A percentile compares a stretch with the other conserved stretches of the same genome.
Evolutionary conservation across 371 early-diverging fungal species (phyloP).

Genomic region (Mucor indicus): DNA sequence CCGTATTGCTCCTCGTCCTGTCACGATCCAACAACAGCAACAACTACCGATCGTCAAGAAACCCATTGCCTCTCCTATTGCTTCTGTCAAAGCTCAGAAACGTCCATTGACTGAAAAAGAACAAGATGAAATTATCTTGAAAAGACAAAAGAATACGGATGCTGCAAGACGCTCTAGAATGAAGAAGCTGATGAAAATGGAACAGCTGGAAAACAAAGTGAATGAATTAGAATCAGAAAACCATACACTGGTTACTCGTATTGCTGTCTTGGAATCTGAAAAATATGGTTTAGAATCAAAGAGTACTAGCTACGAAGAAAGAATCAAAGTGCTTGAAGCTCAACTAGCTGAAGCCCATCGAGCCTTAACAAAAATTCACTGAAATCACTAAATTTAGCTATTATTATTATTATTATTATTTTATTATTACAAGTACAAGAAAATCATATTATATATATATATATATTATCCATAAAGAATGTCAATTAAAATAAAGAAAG

Average conservation of each 20-base stretch:
- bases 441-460: too few species aligned
- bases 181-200: conserved; percentile 82
- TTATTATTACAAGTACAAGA: too few species aligned
- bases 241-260: conserved; percentile 54
- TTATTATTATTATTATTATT: neutral
- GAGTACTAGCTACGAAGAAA: conserved; percentile 63
- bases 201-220: conserved; percentile 78
- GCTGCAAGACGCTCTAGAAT: conserved; percentile 91
- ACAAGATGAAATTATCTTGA: conserved; percentile 63
- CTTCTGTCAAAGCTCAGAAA: neutral
- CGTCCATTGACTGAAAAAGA: neutral
- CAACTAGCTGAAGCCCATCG: conserved; percentile 71
- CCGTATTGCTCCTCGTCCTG: conserved; percentile 8
- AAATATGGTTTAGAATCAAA: conserved; percentile 57
- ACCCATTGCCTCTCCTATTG: neutral
- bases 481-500: too few species aligned
- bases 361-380: conserved; percentile 34
- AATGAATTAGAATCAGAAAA: conserved; percentile 80
- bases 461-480: too few species aligned
- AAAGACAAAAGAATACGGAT: conserved; percentile 89
- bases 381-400: conserved; percentile 1
- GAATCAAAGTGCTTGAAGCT: conserved; percentile 65
- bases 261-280: conserved; percentile 77
- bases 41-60: neutral
- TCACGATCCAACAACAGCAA: neutral